Percentiles rank a stretch among this genome's conserved stretches.
Evolutionary conservation across 2,329 filamentous ascomycete species (phyloP).

Genomic region (Fonsecaea pugnacius): DNA sequence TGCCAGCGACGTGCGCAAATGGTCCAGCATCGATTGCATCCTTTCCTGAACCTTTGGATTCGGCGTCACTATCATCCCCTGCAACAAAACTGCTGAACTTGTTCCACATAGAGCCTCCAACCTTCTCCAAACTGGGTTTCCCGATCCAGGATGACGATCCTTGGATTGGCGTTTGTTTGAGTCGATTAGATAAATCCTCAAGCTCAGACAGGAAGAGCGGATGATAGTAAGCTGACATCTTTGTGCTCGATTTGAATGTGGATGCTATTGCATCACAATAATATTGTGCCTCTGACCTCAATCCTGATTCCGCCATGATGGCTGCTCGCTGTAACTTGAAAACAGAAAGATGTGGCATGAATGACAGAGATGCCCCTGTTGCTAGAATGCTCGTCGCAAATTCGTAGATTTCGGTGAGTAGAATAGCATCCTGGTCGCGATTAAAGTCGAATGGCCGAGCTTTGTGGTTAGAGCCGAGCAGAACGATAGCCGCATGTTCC

Average conservation of each 20-base stretch:
- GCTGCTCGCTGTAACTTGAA: conserved; percentile 92
- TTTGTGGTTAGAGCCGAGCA: conserved; percentile 82
- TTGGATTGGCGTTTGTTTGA: conserved; percentile 85
- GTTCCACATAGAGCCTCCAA: conserved; percentile 85
- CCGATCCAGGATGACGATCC: conserved; percentile 85
- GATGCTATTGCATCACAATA: conserved; percentile 86
- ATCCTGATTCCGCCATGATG: conserved; percentile 80
- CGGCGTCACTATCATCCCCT: conserved; percentile 78
- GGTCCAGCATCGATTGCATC: conserved; percentile 71
- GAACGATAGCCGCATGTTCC: conserved; percentile 73
- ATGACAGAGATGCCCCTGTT: conserved; percentile 53
- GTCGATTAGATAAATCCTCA: conserved; percentile 79
- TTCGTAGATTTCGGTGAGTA: conserved; percentile 96
- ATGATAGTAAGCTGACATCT: conserved; percentile 85
- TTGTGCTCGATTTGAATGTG: conserved; percentile 78
- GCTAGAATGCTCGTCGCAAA: conserved; percentile 77
- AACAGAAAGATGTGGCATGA: conserved; percentile 79
- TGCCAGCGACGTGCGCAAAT: conserved; percentile 78
- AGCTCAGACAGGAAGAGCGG: conserved; percentile 72
- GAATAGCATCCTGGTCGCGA: conserved; percentile 80
- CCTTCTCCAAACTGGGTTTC: conserved; percentile 93
- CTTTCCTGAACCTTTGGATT: conserved; percentile 61
- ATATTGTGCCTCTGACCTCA: conserved; percentile 78
- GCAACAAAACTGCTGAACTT: conserved; percentile 96
- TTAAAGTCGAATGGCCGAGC: conserved; percentile 72